Evolutionary conservation across 1,284 basidiomycete genomes (phyloP).

Genomic region (Malassezia obtusa): DNA sequence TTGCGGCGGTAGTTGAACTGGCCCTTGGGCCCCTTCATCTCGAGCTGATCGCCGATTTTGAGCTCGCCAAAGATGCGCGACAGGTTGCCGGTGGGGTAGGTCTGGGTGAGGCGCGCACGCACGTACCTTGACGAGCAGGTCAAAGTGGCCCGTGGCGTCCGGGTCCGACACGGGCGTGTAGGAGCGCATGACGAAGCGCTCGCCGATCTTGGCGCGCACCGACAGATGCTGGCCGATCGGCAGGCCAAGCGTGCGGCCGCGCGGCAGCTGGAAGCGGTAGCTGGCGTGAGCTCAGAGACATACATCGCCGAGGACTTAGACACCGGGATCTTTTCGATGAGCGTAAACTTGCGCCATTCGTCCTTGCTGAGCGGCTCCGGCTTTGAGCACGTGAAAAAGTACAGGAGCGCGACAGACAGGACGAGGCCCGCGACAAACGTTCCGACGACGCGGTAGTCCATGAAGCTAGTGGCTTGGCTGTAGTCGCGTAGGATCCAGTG

Average conservation of each 20-base stretch:
- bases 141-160: constrained; percentile 83
- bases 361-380: constrained; percentile 60
- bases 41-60: constrained; percentile 59
- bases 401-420: constrained; percentile 30
- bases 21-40: constrained; percentile 90
- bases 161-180: constrained; percentile 93
- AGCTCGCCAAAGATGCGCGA: constrained; percentile 70
- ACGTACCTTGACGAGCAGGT: constrained; percentile 74
- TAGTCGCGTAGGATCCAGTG: constrained; percentile 24
- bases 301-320: constrained; percentile 93
- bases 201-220: constrained; percentile 76
- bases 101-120: constrained; percentile 49
- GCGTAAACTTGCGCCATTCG: constrained; percentile 70
- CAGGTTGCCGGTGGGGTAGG: constrained; percentile 93
- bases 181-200: constrained; percentile 77
- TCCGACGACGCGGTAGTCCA: constrained; percentile 36
- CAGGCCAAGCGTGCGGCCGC: constrained; percentile 71
- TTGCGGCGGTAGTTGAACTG: constrained; percentile 54
- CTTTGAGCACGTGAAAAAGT: constrained; percentile 22
- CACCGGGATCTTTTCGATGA: constrained; percentile 69
- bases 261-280: constrained; percentile 74
- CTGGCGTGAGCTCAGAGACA: constrained; percentile 34
- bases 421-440: constrained; percentile 37
- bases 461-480: constrained; percentile 33
- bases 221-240: constrained; percentile 95